phyloP scores from a whole-genome alignment of 345 rosid species.

The Eucalyptus polyanthemos region DNA sequence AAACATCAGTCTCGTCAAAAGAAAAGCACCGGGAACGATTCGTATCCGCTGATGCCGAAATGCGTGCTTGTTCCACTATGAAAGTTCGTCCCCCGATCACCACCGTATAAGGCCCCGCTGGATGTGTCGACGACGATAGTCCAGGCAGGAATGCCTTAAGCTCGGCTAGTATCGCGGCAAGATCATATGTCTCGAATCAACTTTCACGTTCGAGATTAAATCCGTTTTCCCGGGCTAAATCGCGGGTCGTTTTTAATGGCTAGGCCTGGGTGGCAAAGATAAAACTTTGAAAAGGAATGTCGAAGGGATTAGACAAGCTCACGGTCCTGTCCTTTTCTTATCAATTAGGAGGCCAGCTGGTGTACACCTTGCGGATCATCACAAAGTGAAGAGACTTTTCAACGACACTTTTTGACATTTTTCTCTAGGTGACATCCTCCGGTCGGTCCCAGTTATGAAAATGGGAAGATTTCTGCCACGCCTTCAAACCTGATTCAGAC shows the following conservation, averaged over 20 bases:
- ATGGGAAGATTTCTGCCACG: neutral
- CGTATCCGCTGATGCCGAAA: neutral
- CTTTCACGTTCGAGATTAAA: neutral
- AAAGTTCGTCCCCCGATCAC: neutral
- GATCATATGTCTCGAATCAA: neutral
- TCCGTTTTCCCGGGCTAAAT: neutral
- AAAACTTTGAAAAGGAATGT: neutral
- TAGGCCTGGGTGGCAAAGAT: neutral
- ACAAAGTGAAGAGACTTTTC: neutral
- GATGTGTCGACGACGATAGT: neutral
- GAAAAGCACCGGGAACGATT: neutral
- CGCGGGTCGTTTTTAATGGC: neutral
- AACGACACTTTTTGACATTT: neutral
- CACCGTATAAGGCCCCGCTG: neutral
- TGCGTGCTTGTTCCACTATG: neutral
- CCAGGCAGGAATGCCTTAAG: neutral
- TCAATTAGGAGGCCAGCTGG: neutral
- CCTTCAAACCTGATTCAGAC: neutral
- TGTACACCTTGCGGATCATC: neutral
- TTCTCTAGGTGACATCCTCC: neutral
- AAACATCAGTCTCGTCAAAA: neutral
- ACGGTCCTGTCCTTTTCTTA: neutral
- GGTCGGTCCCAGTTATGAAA: neutral
- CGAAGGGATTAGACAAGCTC: neutral
- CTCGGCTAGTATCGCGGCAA: neutral